These are phyloP conservation scores for Magnolia sinica DNA, from an alignment of 164 flowering plant genomes.

Conservation along the genomic window DNA sequence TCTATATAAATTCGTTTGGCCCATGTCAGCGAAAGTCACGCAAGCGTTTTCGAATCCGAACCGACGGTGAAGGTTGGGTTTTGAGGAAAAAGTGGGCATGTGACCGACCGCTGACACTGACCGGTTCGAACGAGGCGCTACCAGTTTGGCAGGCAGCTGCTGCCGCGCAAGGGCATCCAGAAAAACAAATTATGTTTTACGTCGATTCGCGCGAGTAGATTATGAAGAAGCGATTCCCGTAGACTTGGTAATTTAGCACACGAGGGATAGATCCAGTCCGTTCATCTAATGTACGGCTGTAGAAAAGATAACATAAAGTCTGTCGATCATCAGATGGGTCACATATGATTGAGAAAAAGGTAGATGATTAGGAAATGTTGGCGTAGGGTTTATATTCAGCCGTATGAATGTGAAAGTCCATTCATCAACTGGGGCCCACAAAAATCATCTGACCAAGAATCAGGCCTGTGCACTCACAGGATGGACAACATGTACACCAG, in stretches of 20 bases:
- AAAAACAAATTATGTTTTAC: background rate
- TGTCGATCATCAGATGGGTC: background rate
- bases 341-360: background rate
- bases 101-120: constrained; percentile 13
- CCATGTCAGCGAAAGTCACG: no score
- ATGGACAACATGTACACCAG: background rate
- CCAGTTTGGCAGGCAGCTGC: background rate
- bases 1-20: no score
- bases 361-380: background rate
- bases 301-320: background rate
- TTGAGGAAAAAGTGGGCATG: background rate
- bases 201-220: background rate
- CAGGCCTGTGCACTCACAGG: background rate
- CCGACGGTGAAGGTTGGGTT: background rate
- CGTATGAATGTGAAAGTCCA: background rate
- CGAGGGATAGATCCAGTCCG: no score
- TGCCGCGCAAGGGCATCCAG: background rate
- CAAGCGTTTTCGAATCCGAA: background rate
- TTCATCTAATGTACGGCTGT: background rate
- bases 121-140: constrained; percentile 7
- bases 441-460: background rate
- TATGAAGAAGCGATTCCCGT: background rate
- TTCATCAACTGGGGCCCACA: background rate
- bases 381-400: background rate
- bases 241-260: background rate